These are phyloP conservation scores for Podospora pseudoanserina DNA, from an alignment of 495 filamentous ascomycete genomes.

Conservation along the genomic window DNA sequence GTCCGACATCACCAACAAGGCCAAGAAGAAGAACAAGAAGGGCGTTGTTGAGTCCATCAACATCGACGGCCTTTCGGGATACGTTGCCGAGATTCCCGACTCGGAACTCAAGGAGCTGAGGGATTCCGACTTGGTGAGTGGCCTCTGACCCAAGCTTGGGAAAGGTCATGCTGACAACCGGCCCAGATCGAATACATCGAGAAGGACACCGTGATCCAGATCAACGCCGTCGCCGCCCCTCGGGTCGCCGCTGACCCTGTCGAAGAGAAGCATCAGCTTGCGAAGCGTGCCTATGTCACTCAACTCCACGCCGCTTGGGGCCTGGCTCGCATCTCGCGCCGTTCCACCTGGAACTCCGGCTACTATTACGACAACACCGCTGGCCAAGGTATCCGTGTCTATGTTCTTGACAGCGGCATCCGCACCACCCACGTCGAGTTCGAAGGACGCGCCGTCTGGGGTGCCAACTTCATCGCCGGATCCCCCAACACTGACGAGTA, in stretches of 20 bases:
- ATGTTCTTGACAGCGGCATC: constrained; percentile 59
- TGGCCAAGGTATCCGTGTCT: constrained; percentile 29
- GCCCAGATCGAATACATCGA: constrained; percentile 23
- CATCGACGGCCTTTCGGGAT: constrained; percentile 22
- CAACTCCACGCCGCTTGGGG: constrained; percentile 45
- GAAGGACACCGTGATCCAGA: constrained; percentile 18
- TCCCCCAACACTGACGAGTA: constrained; percentile 45
- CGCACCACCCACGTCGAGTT: constrained; percentile 53
- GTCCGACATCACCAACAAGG: constrained; percentile 14
- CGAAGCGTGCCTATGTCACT: constrained; percentile 16
- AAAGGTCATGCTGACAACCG: neutral
- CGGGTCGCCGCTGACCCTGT: neutral
- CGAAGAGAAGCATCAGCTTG: constrained; percentile 2
- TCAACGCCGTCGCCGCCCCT: constrained; percentile 5
- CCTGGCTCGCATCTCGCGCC: constrained; percentile 54
- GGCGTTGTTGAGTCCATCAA: constrained; percentile 14
- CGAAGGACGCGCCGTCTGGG: constrained; percentile 50
- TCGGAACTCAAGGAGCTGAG: constrained; percentile 14
- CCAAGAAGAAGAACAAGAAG: constrained; percentile 11
- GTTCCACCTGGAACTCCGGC: constrained; percentile 32
- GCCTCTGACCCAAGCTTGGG: neutral
- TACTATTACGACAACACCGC: constrained; percentile 37
- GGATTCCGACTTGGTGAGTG: constrained; percentile 14
- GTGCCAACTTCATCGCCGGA: constrained; percentile 51
- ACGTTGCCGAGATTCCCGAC: constrained; percentile 20